Percentiles rank a stretch among this genome's conserved stretches.
Conservation (phyloP, 2,329 filamentous ascomycete genomes). For the Colletotrichum abscissum region DNA sequence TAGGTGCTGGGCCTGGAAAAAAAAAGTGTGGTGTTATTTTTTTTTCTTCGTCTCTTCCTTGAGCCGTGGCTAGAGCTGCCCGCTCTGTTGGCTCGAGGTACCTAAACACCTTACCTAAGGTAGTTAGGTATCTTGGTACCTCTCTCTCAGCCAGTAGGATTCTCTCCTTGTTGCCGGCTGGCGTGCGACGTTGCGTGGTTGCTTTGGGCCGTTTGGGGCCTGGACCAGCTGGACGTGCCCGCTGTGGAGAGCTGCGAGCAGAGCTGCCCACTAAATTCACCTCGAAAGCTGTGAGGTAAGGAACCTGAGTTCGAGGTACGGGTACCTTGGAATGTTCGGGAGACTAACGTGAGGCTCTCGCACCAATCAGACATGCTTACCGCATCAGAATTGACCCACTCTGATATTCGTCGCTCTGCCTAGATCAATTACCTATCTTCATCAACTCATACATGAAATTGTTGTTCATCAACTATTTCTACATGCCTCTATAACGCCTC, state of each 20-base stretch:
- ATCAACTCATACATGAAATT: no score
- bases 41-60: background rate
- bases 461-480: background rate
- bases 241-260: conserved; percentile 13
- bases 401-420: conserved; percentile 7
- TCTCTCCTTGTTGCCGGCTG: conserved; percentile 9
- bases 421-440: background rate
- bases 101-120: background rate
- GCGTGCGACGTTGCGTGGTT: conserved; percentile 29
- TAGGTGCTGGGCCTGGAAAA: background rate
- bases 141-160: conserved; percentile 27
- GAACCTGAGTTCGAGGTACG: background rate
- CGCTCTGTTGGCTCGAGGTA: conserved; percentile 22
- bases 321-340: background rate
- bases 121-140: background rate
- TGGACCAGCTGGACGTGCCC: conserved; percentile 22
- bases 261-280: conserved; percentile 1
- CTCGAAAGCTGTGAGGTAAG: background rate
- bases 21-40: conserved; percentile 1
- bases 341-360: background rate
- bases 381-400: conserved; percentile 10
- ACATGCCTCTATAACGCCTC: background rate
- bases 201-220: conserved; percentile 17
- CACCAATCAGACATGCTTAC: conserved; percentile 17
- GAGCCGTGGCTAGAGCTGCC: conserved; percentile 13